Conservation (phyloP, 352 stramenopile genomes). For the Globisporangium viniferum region DNA sequence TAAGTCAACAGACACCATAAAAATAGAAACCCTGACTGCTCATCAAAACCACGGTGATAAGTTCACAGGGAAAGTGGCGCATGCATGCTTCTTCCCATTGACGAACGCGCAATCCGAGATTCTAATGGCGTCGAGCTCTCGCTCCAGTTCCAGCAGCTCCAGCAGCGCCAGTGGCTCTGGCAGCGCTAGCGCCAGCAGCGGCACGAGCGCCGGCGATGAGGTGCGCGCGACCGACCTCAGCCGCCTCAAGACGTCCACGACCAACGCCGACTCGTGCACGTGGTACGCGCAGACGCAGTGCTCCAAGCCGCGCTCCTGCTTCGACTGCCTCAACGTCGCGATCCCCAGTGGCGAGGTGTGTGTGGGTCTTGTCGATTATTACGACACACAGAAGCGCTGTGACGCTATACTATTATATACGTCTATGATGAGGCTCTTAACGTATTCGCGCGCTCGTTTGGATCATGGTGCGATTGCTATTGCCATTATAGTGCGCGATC, state of each 20-base stretch:
- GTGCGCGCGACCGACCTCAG: background rate
- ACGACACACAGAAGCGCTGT: background rate
- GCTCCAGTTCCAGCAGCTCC: background rate
- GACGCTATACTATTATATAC: background rate
- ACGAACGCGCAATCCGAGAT: constrained; percentile 3
- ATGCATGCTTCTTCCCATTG: background rate
- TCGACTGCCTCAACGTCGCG: constrained; percentile 54
- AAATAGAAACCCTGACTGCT: background rate
- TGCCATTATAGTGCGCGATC: constrained; percentile 26
- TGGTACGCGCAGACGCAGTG: constrained; percentile 31
- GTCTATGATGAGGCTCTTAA: background rate
- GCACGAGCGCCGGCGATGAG: constrained; percentile 5
- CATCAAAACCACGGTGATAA: background rate
- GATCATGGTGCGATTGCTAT: background rate
- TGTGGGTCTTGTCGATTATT: background rate
- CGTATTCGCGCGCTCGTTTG: background rate
- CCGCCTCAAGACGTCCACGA: constrained; percentile 23
- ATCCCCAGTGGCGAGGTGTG: constrained; percentile 8
- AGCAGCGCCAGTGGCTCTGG: background rate
- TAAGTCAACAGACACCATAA: background rate
- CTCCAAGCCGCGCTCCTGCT: constrained; percentile 43
- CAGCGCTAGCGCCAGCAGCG: background rate
- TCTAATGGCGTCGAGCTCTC: background rate
- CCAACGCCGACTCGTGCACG: constrained; percentile 28
- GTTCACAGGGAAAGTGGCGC: background rate